phyloP scores from a whole-genome alignment of 2,329 filamentous ascomycete species.

The Coniochaeta pulveracea region DNA sequence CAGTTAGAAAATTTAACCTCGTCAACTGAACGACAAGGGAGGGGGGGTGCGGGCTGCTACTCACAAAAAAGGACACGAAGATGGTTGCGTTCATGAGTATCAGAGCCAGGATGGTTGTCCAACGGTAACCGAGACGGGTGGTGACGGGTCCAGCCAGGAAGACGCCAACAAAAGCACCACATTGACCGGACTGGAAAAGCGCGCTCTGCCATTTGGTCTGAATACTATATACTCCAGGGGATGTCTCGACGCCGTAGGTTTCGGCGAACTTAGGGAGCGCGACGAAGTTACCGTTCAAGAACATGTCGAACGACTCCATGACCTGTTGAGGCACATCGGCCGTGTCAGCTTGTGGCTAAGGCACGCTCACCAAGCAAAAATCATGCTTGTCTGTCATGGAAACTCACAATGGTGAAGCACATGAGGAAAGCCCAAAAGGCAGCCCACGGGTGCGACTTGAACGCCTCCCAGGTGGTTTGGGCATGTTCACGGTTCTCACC shows the following conservation, averaged over 20 bases:
- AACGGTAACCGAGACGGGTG: conserved; percentile 46
- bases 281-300: conserved; percentile 34
- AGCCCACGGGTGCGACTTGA: conserved; percentile 29
- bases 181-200: conserved; percentile 40
- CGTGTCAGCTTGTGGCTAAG: neutral
- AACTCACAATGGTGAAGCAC: conserved; percentile 36
- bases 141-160: conserved; percentile 50
- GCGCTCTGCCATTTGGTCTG: conserved; percentile 44
- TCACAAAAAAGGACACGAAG: conserved; percentile 33
- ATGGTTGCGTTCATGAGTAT: conserved; percentile 48
- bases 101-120: conserved; percentile 41
- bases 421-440: conserved; percentile 35
- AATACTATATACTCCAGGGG: neutral
- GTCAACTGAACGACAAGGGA: neutral
- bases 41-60: no score
- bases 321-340: conserved; percentile 18
- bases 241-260: conserved; percentile 18
- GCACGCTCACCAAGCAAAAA: no score
- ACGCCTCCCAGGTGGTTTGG: conserved; percentile 25
- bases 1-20: neutral
- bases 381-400: neutral
- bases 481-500: conserved; percentile 31
- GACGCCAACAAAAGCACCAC: conserved; percentile 49
- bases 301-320: conserved; percentile 39
- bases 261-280: conserved; percentile 25